These are phyloP conservation scores for Diaporthe amygdali DNA, from an alignment of 2,329 filamentous ascomycete genomes.

Conservation along the genomic window DNA sequence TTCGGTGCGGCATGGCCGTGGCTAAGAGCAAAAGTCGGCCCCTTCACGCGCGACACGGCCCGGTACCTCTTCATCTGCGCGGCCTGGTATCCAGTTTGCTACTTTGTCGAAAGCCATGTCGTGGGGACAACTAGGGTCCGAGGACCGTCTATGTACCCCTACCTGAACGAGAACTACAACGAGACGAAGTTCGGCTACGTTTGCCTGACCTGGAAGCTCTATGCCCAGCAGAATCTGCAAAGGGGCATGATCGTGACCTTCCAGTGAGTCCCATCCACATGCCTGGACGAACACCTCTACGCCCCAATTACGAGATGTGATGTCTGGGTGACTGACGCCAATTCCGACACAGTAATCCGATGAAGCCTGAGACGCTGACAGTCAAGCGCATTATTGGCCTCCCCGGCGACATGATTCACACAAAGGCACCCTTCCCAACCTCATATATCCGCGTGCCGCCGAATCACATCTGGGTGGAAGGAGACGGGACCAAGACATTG, in stretches of 20 bases:
- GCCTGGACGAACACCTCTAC: background rate
- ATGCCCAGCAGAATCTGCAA: constrained; percentile 61
- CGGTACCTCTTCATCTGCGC: constrained; percentile 57
- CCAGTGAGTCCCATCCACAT: constrained; percentile 48
- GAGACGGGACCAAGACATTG: constrained; percentile 74
- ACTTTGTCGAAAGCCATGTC: constrained; percentile 67
- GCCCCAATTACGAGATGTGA: background rate
- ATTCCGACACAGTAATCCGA: constrained; percentile 63
- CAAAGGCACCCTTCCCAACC: constrained; percentile 64
- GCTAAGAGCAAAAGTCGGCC: background rate
- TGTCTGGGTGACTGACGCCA: background rate
- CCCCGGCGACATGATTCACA: constrained; percentile 77
- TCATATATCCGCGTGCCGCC: constrained; percentile 69
- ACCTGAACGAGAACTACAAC: constrained; percentile 71
- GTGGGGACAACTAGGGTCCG: constrained; percentile 62
- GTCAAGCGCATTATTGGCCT: constrained; percentile 87
- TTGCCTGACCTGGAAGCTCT: constrained; percentile 65
- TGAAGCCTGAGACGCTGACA: constrained; percentile 69
- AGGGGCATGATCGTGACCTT: constrained; percentile 80
- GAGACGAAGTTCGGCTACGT: constrained; percentile 58
- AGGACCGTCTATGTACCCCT: constrained; percentile 78
- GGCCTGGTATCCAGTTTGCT: constrained; percentile 66
- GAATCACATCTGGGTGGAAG: constrained; percentile 94
- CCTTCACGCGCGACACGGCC: constrained; percentile 43
- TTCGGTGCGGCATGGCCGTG: constrained; percentile 17